Conservation (phyloP, 352 stramenopile genomes). For the Phytophthora tentaculata region DNA sequence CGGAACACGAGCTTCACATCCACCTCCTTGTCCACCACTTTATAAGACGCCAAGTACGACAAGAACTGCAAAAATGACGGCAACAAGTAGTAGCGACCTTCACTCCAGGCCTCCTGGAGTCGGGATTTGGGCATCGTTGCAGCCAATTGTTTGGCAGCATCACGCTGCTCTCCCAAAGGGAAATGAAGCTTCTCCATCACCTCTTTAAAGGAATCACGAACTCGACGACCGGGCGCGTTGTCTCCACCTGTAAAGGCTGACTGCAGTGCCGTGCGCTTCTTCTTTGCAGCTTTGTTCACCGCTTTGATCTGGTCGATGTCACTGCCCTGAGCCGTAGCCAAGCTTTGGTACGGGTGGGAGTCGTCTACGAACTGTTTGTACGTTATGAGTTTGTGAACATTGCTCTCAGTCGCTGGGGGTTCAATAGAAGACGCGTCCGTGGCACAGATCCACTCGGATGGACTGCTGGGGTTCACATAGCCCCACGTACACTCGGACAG, state of each 20-base stretch:
- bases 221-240: slow-evolving; percentile 45
- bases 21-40: slow-evolving; percentile 28
- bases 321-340: slow-evolving; percentile 28
- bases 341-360: slow-evolving; percentile 67
- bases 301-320: slow-evolving; percentile 68
- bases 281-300: slow-evolving; percentile 82
- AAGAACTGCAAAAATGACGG: slow-evolving; percentile 84
- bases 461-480: slow-evolving; percentile 43
- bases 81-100: slow-evolving; percentile 83
- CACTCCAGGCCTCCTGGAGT: slow-evolving; percentile 71
- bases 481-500: slow-evolving; percentile 85
- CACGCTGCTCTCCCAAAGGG: slow-evolving; percentile 46
- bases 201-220: slow-evolving; percentile 61
- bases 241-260: slow-evolving; percentile 70
- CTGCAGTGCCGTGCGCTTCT: slow-evolving; percentile 78
- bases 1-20: slow-evolving; percentile 78
- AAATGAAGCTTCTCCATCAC: slow-evolving; percentile 86
- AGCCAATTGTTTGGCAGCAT: slow-evolving; percentile 57
- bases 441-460: slow-evolving; percentile 64
- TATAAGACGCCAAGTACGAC: slow-evolving; percentile 45
- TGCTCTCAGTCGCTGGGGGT: slow-evolving; percentile 29
- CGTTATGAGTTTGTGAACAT: slow-evolving; percentile 45
- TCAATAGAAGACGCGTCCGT: slow-evolving; percentile 57
- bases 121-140: slow-evolving; percentile 48
- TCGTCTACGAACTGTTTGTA: slow-evolving; percentile 90